Evolutionary conservation across 805 yeast genomes (phyloP).

Genomic region (Candida maris): DNA sequence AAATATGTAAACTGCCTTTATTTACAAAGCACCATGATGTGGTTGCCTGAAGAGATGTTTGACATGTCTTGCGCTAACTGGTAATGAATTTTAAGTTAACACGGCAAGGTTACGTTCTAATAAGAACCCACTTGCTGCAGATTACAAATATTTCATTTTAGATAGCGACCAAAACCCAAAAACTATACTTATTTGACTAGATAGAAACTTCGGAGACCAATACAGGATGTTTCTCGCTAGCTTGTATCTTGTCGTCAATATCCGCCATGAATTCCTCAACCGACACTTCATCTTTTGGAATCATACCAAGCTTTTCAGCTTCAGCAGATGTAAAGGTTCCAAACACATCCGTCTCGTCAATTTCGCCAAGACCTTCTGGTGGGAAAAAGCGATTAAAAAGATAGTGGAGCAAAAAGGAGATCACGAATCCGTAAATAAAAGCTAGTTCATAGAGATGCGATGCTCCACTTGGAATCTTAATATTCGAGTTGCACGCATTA

Average conservation of each 20-base stretch:
- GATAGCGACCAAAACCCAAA: too few relatives aligned
- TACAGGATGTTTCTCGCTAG: neutral
- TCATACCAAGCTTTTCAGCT: conserved; percentile 30
- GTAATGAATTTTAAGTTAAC: too few relatives aligned
- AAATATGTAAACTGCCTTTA: too few relatives aligned
- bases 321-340: conserved; percentile 31
- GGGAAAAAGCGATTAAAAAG: conserved; percentile 36
- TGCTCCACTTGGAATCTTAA: conserved; percentile 38
- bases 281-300: conserved; percentile 14
- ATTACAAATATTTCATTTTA: too few relatives aligned
- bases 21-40: too few relatives aligned
- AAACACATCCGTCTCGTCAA: conserved; percentile 34
- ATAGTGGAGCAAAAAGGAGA: conserved; percentile 39
- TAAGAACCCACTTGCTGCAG: too few relatives aligned
- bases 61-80: too few relatives aligned
- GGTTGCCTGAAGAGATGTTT: too few relatives aligned
- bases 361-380: conserved; percentile 26
- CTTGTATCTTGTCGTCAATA: neutral
- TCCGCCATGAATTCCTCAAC: conserved; percentile 5
- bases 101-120: too few relatives aligned
- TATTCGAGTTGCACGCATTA: conserved; percentile 19
- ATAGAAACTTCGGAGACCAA: neutral
- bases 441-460: conserved; percentile 42
- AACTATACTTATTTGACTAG: neutral
- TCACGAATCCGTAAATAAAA: conserved; percentile 39